phyloP scores from a whole-genome alignment of 352 stramenopile genomes.

The Pythium vanterpoolii region DNA sequence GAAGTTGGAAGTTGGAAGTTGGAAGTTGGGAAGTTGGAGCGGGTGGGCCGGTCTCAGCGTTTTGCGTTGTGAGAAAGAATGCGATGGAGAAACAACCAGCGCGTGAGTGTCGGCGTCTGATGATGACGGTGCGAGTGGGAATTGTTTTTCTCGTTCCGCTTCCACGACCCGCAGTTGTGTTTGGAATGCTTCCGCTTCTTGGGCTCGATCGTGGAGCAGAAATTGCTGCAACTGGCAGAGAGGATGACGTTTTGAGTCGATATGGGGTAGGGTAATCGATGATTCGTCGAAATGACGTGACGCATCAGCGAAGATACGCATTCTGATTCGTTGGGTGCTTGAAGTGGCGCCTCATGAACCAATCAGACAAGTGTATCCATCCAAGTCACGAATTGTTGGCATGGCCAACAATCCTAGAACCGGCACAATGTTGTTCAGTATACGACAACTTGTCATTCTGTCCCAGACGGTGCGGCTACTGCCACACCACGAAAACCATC shows the following conservation, averaged over 20 bases:
- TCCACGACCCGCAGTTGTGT: slow-evolving; percentile 5
- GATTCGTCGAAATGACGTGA: slow-evolving; percentile 12
- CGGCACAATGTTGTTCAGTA: slow-evolving; percentile 7
- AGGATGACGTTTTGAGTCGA: slow-evolving; percentile 22
- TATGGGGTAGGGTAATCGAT: background rate
- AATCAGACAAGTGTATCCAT: slow-evolving; percentile 25
- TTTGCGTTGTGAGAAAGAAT: slow-evolving; percentile 3
- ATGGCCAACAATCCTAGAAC: slow-evolving; percentile 21
- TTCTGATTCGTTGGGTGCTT: slow-evolving; percentile 17
- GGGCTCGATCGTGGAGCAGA: background rate
- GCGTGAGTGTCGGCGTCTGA: background rate
- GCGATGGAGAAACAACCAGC: background rate
- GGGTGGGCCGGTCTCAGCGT: no score
- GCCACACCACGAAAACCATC: background rate
- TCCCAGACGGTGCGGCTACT: background rate
- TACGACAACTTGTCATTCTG: background rate
- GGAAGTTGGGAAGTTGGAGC: no score
- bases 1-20: no score
- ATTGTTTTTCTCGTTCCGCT: slow-evolving; percentile 16
- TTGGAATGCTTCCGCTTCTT: slow-evolving; percentile 15
- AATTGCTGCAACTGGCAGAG: slow-evolving; percentile 1
- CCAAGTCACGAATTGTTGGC: slow-evolving; percentile 21
- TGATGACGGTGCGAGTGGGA: background rate
- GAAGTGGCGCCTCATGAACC: slow-evolving; percentile 1
- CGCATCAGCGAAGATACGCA: slow-evolving; percentile 10